Conservation (phyloP, 257 asterid genomes). For the Paraleonurus japonicus region DNA sequence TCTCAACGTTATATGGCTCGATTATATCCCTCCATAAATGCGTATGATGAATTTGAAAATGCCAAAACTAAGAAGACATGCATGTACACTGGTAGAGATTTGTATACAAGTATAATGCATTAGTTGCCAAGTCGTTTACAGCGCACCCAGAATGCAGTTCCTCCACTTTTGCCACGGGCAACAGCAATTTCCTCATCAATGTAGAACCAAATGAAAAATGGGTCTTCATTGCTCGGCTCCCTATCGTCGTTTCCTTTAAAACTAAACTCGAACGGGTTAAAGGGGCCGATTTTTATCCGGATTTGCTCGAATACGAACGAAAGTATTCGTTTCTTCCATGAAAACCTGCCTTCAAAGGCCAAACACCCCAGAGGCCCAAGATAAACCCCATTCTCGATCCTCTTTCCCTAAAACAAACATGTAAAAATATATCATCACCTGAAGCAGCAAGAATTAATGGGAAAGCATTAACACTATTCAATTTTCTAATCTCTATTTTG, state of each 20-base stretch:
- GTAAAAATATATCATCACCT: background rate
- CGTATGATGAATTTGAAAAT: too few relatives aligned
- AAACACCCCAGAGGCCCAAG: constrained; percentile 72
- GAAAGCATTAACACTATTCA: background rate
- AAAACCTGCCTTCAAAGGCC: constrained; percentile 80
- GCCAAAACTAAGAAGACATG: too few relatives aligned
- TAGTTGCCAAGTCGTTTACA: constrained; percentile 39
- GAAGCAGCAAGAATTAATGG: background rate
- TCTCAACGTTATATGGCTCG: too few relatives aligned
- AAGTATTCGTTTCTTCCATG: constrained; percentile 82
- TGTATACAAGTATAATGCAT: background rate
- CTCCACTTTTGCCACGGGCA: constrained; percentile 93
- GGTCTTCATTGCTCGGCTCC: constrained; percentile 76
- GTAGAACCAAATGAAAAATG: constrained; percentile 86
- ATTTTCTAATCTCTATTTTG: background rate
- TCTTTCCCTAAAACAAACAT: constrained; percentile 54
- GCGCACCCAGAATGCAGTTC: constrained; percentile 97
- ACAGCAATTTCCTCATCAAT: constrained; percentile 94
- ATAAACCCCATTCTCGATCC: constrained; percentile 94
- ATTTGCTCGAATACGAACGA: constrained; percentile 73
- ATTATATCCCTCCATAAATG: too few relatives aligned
- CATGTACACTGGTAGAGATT: background rate
- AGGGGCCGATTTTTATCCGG: constrained; percentile 73
- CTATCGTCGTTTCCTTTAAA: constrained; percentile 67
- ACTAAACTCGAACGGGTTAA: constrained; percentile 63